Conservation (phyloP, 192 early-diverging fungal genomes). For the Coemansia biformis region DNA sequence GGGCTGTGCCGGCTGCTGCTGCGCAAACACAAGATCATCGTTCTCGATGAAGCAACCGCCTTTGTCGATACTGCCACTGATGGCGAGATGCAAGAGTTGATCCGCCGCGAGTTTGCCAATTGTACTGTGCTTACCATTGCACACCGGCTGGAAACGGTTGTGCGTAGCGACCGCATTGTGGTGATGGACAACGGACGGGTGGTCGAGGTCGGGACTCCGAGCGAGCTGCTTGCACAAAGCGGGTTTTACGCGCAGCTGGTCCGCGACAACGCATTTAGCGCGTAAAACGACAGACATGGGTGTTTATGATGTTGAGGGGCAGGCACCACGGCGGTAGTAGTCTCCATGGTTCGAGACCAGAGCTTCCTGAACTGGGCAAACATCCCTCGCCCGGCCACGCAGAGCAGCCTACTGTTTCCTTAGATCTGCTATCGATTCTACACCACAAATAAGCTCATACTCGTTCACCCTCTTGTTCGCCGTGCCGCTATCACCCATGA, state of each 20-base stretch:
- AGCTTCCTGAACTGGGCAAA: too few relatives aligned
- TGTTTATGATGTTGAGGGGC: too few relatives aligned
- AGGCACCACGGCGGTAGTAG: too few relatives aligned
- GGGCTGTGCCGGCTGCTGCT: constrained; percentile 57
- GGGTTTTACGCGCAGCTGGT: constrained; percentile 13
- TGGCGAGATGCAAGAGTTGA: constrained; percentile 11
- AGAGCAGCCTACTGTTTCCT: too few relatives aligned
- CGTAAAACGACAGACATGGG: too few relatives aligned
- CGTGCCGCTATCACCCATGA: too few relatives aligned
- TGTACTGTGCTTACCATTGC: constrained; percentile 58
- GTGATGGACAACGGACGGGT: constrained; percentile 66
- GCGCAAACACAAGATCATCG: constrained; percentile 48
- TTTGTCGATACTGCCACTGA: constrained; percentile 48
- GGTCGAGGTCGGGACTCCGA: constrained; percentile 58
- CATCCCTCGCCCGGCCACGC: too few relatives aligned
- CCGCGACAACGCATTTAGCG: constrained; percentile 4
- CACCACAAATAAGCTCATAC: too few relatives aligned
- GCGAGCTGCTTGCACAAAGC: constrained; percentile 43
- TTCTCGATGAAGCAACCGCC: constrained; percentile 68
- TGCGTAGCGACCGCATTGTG: constrained; percentile 62
- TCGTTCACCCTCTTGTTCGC: too few relatives aligned
- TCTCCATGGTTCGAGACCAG: too few relatives aligned
- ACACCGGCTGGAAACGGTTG: constrained; percentile 64
- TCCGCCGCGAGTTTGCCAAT: constrained; percentile 50
- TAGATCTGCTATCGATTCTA: too few relatives aligned